Percentiles rank a stretch among this genome's conserved stretches.
These are phyloP conservation scores for Lactarius psammicola DNA, from an alignment of 768 basidiomycete genomes.

Conservation along the genomic window DNA sequence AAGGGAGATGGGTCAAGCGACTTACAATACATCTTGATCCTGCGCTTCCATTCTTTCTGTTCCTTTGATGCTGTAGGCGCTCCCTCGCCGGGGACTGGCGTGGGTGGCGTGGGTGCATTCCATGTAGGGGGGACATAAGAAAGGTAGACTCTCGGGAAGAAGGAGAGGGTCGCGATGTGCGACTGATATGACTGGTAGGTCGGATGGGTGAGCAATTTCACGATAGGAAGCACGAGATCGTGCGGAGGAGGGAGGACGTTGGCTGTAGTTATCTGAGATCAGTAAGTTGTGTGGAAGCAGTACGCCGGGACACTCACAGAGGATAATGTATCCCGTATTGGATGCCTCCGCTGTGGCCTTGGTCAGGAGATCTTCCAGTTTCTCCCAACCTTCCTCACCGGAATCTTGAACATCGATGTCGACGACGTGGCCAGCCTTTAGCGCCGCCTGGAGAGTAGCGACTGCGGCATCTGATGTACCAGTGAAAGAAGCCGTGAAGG, in stretches of 20 bases:
- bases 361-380: slow-evolving; percentile 66
- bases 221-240: slow-evolving; percentile 66
- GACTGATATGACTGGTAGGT: slow-evolving; percentile 71
- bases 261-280: slow-evolving; percentile 44
- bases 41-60: slow-evolving; percentile 57
- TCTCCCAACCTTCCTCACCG: slow-evolving; percentile 57
- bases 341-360: slow-evolving; percentile 50
- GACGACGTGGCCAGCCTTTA: slow-evolving; percentile 59
- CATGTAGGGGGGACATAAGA: slow-evolving; percentile 78
- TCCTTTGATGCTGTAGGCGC: slow-evolving; percentile 40
- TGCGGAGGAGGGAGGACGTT: slow-evolving; percentile 80
- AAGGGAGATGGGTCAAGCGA: slow-evolving; percentile 28
- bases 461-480: slow-evolving; percentile 48
- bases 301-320: slow-evolving; percentile 45
- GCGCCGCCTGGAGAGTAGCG: slow-evolving; percentile 62
- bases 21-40: slow-evolving; percentile 86
- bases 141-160: slow-evolving; percentile 67
- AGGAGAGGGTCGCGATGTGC: slow-evolving; percentile 67
- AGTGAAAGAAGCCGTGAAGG: slow-evolving; percentile 58
- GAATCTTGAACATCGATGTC: slow-evolving; percentile 67
- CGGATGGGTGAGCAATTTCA: slow-evolving; percentile 77
- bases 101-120: slow-evolving; percentile 54
- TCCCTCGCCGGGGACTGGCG: slow-evolving; percentile 42
- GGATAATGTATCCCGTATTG: slow-evolving; percentile 51
- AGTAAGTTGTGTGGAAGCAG: slow-evolving; percentile 3